phyloP scores from a whole-genome alignment of 106 monocot species.

The Allium sativum region DNA sequence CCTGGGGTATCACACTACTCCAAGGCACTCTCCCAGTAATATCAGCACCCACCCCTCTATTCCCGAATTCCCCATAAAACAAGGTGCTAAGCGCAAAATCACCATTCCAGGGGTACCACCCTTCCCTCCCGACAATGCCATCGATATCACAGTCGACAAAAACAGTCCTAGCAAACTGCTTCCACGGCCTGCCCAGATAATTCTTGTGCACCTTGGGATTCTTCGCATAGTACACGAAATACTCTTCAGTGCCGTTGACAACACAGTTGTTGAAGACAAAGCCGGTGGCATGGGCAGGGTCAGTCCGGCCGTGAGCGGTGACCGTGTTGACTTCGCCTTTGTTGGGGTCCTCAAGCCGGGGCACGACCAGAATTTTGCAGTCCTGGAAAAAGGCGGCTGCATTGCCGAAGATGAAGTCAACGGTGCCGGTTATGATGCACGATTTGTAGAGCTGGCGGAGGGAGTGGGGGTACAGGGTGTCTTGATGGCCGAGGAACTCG shows the following conservation, averaged over 20 bases:
- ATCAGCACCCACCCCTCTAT: slow-evolving; percentile 30
- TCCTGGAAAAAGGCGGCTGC: slow-evolving; percentile 34
- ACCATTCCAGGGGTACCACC: slow-evolving; percentile 44
- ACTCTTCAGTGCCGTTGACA: slow-evolving; percentile 40
- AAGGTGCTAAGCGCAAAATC: slow-evolving; percentile 56
- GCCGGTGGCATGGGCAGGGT: slow-evolving; percentile 57
- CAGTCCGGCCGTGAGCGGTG: slow-evolving; percentile 57
- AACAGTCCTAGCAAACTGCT: slow-evolving; percentile 69
- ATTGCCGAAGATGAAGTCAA: slow-evolving; percentile 69
- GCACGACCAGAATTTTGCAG: slow-evolving; percentile 10
- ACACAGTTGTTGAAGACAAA: slow-evolving; percentile 46
- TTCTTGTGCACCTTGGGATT: slow-evolving; percentile 26
- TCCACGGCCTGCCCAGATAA: slow-evolving; percentile 67
- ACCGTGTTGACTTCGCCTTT: slow-evolving; percentile 25
- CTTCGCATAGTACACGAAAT: slow-evolving; percentile 25
- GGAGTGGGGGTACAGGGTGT: slow-evolving; percentile 53
- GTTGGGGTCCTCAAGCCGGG: slow-evolving; percentile 13
- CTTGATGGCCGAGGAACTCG: slow-evolving; percentile 57
- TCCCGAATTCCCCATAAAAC: slow-evolving; percentile 51
- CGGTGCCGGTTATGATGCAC: slow-evolving; percentile 50
- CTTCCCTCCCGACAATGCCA: slow-evolving; percentile 34
- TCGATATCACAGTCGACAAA: slow-evolving; percentile 27
- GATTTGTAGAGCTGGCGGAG: slow-evolving; percentile 48
- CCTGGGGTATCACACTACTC: slow-evolving; percentile 49
- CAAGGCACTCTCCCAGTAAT: slow-evolving; percentile 30